Evolutionary conservation across 108 stramenopile genomes (phyloP), one percentile per base, ranked within the genome.

Genomic region (Hondaea fermentalgiana): DNA sequence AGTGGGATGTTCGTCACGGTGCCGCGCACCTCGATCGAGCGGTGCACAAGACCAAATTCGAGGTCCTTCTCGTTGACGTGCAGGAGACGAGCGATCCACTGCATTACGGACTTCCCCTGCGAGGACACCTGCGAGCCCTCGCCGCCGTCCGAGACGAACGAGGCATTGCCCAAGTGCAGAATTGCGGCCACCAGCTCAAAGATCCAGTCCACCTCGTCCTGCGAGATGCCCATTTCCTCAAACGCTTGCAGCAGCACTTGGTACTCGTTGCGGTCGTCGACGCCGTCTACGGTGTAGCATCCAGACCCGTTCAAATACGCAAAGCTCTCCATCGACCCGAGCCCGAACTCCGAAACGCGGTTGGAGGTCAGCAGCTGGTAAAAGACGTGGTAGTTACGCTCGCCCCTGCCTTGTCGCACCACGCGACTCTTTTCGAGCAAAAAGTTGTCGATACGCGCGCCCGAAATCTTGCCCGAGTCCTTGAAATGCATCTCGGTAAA

Each of bases 121-220:
- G 88, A 12, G 60, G 17, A 53, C 19, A 88, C 29, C 8, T 28
- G 21, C 29, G 88, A 89, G 60, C 90, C 91, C 55, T 88, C 88
- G 28, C 53, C 91, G 25, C 44, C 87, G 28, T 60, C 89, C 21
- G 44, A 47, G 55, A 28, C 60, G 72, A 94, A 94, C 25, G 87
- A 59, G 29, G 93, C 51, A 88, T 94, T 94, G n/a, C 93, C 93
- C 5, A 94, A 87, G 87, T 93, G 93, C 42, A 94, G 92, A 44
- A 94, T 89, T 19, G 91, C 90, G 43, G 90, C 90, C 14, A 93
- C 72, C 71, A 91, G 49, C 87, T 60, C 88, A 44, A 88, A 83
- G 55, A 92, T 64, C 60, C 58, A 87, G 49, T 90, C 71, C 44
- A 87, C 25, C 88, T 90, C 90, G 87, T 51, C 3, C 4, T 88